A percentile compares a stretch with the other conserved stretches of the same genome.
Conservation (phyloP, 805 yeast genomes). For the Hanseniaspora lindneri region DNA sequence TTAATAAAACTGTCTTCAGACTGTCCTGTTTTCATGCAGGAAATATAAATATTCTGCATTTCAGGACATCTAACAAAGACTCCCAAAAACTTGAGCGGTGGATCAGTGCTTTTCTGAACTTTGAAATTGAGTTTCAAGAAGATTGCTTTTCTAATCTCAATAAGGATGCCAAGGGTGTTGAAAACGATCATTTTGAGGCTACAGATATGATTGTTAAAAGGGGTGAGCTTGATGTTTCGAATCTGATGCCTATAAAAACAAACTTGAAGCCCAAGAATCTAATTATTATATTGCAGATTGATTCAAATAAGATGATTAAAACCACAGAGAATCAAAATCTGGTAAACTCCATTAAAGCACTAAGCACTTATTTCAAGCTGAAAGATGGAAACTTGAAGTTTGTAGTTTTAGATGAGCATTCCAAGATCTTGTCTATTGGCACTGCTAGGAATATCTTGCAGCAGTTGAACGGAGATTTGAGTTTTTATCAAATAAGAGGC, state of each 20-base stretch:
- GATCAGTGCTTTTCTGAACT: slow-evolving; percentile 32
- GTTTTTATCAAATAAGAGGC: slow-evolving; percentile 13
- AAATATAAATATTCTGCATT: slow-evolving; percentile 19
- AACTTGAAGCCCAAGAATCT: slow-evolving; percentile 21
- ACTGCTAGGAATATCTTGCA: background rate
- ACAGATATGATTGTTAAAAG: slow-evolving; percentile 8
- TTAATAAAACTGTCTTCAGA: slow-evolving; percentile 18
- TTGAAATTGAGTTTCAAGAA: slow-evolving; percentile 26
- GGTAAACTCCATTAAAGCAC: slow-evolving; percentile 8
- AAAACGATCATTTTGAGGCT: no score
- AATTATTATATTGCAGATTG: slow-evolving; percentile 25
- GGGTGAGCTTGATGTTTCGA: background rate
- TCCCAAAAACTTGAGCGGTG: slow-evolving; percentile 32
- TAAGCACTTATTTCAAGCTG: background rate
- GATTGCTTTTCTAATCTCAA: background rate
- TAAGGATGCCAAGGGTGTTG: background rate
- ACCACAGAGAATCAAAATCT: slow-evolving; percentile 6
- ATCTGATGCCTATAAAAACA: slow-evolving; percentile 2
- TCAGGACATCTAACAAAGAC: slow-evolving; percentile 24
- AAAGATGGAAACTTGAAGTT: background rate
- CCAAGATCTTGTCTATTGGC: slow-evolving; percentile 12
- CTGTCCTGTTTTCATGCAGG: slow-evolving; percentile 20
- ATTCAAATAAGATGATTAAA: slow-evolving; percentile 17
- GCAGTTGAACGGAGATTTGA: slow-evolving; percentile 2
- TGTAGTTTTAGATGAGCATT: slow-evolving; percentile 3